A percentile compares a stretch with the other conserved stretches of the same genome.
Conservation (phyloP, 2,329 filamentous ascomycete species). For the Ilyonectria robusta region DNA sequence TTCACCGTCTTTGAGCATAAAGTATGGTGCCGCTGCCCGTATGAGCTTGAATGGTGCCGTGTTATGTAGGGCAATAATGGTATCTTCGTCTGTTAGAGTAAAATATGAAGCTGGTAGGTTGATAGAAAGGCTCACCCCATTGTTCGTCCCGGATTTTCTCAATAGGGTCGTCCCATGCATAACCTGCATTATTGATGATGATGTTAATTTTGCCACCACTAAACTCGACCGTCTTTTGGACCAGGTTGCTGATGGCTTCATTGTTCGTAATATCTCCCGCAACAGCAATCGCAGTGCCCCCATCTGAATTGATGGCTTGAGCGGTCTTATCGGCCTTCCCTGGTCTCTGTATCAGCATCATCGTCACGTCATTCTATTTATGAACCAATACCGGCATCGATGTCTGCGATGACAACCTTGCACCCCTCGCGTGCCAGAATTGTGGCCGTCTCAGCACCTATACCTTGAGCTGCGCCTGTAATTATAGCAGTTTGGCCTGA, state of each 20-base stretch:
- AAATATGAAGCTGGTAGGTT: neutral
- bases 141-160: constrained; percentile 94
- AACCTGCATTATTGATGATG: constrained; percentile 32
- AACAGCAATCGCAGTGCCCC: constrained; percentile 19
- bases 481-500: constrained; percentile 29
- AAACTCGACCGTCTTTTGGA: constrained; percentile 22
- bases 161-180: constrained; percentile 84
- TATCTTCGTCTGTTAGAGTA: constrained; percentile 62
- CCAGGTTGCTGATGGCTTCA: constrained; percentile 14
- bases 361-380: neutral
- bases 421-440: constrained; percentile 23
- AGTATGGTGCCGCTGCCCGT: constrained; percentile 85
- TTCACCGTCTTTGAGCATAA: constrained; percentile 87
- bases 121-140: constrained; percentile 63
- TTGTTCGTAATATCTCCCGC: constrained; percentile 26
- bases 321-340: constrained; percentile 21
- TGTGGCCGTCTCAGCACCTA: constrained; percentile 24
- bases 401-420: constrained; percentile 24
- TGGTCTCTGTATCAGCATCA: neutral
- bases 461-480: constrained; percentile 25
- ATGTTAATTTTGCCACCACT: constrained; percentile 27
- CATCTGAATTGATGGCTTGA: constrained; percentile 20
- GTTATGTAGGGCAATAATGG: constrained; percentile 85
- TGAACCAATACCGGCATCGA: constrained; percentile 20
- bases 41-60: constrained; percentile 90